Percentiles rank a stretch among this genome's conserved stretches.
These are phyloP conservation scores for Rhizopus stolonifer DNA, from an alignment of 371 early-diverging fungal genomes.

Conservation along the genomic window DNA sequence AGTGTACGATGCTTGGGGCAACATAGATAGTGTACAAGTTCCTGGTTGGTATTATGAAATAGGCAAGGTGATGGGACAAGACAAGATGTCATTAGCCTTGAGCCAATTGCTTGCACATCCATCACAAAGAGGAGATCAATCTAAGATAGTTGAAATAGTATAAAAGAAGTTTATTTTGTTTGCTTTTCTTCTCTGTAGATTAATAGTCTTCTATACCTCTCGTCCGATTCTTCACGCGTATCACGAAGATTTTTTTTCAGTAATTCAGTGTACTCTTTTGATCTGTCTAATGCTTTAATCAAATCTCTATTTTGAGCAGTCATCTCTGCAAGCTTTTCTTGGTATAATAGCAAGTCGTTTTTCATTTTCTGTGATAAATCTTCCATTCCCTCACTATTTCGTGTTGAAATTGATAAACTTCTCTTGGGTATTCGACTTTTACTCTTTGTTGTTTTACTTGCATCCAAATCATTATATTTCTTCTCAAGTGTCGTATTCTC, in stretches of 20 bases:
- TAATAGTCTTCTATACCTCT: slow-evolving; percentile 6
- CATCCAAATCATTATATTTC: background rate
- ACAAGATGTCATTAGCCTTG: slow-evolving; percentile 9
- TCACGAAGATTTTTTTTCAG: slow-evolving; percentile 4
- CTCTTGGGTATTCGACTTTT: background rate
- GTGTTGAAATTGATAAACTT: background rate
- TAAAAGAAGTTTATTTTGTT: background rate
- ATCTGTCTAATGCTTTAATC: slow-evolving; percentile 11
- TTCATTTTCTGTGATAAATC: slow-evolving; percentile 2
- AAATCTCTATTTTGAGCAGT: slow-evolving; percentile 16
- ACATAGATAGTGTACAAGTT: background rate
- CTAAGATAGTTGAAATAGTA: background rate
- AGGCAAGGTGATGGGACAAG: slow-evolving; percentile 1
- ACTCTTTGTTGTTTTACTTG: background rate
- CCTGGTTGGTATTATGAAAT: slow-evolving; percentile 20
- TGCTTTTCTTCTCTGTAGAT: slow-evolving; percentile 5
- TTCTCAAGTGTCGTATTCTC: background rate
- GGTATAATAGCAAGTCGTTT: slow-evolving; percentile 6
- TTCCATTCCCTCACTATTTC: background rate
- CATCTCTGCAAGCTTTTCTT: slow-evolving; percentile 11
- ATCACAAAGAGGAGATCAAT: slow-evolving; percentile 8
- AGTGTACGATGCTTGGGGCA: slow-evolving; percentile 11
- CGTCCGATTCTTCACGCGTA: slow-evolving; percentile 12
- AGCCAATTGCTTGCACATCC: slow-evolving; percentile 11
- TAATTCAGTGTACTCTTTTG: slow-evolving; percentile 8